Evolutionary conservation across 1,139 yeast genomes (phyloP), one percentile per base, ranked within the genome.

Genomic region (Scheffersomyces titani): DNA sequence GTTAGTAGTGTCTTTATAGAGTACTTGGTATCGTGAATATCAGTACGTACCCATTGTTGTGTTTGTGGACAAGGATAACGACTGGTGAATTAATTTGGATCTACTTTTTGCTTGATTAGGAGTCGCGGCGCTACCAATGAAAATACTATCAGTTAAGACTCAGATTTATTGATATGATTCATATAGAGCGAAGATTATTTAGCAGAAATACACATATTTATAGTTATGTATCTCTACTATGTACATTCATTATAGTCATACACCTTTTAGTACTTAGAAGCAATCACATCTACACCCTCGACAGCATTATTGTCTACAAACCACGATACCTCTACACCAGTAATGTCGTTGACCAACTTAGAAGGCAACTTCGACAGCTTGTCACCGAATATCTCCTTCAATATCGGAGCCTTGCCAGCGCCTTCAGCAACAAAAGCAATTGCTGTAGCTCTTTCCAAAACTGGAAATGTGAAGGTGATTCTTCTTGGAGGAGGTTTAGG

Each of bases 381-480:
- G 62, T 88, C 84, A 57, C 80, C 80, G 71, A 93, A 91, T 54
- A 92, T 87, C 61, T 88, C 82, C 66, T 84, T 83, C 71, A 93
- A 77, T 50, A 89, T 81, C 0, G 85, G 80, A n/a, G 92, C 90
- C 74, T 92, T 92, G 47, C 90, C 89, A 19, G 88, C 88, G 57
- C 98, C 97, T 70, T 91, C 94, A 19, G 97, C 97, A 52, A 92
- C 94, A 74, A 92, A 92, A 1, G 92, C 89, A 64, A 92, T 84
- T 51, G 83, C 70, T 19, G 75, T 69, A 19, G 89, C 88, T 40
- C 71, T 75, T 59, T 77, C 80, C 65, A 88, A 79, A 3, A 85
- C 85, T 4, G 89, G 89, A 72, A 86, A 83, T 6, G 92, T 88
- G 66, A 88, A 75, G 9, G 92, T 87, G 68, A 88, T 86, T 74